Base-by-base conservation (phyloP, 2,329 filamentous ascomycete genomes). In the Fusarium begoniae region DNA sequence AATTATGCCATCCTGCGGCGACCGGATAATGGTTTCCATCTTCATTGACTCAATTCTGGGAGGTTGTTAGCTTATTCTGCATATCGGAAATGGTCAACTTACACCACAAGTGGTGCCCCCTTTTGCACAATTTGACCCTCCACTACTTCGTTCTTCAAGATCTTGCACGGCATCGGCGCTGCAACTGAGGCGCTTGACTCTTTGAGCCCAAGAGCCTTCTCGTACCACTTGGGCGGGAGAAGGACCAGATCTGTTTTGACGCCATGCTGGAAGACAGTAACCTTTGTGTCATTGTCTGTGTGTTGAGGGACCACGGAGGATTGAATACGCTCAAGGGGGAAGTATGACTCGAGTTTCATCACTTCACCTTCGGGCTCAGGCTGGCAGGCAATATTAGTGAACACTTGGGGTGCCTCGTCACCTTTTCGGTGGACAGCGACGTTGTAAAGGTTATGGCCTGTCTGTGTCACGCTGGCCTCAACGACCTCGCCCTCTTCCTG, bases 151-250 rank as follows among this genome's bases (percentile, higher is more conserved):
- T 98, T 96, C 74, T 94, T 91, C 70, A 99, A 84, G 32, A 99
- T 92, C 85, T 98, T 98, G 84, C 96, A 98, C 4, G 96, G 96
- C 96, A 99, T 99, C 0, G 96, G 96, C 28, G 96, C 94, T 30
- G 94, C 87, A 4, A 98, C 94, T 60, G 93, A 96, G 68, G 96
- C 95, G 12, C 91, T 87, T 1, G 89, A 88, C 79, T 97, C 94
- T 81, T 94, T 95, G 71, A 93, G 85, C 0, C 96, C 95, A 13
- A 98, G 86, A 1, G 94, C 95, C 83, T 97, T 96, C 77, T 95
- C 93, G 66, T 93, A 92, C 95, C 95, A 99, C 50, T 87, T 86
- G 0, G 96, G 95, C 24, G 84, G 83, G 45, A 88, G 80, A n/a
- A 92, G 82, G 15, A 82, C 82, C 32, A 92, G 81, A 69, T 91